Evolutionary conservation across 257 asterid genomes (phyloP).

Genomic region (Verbascum thapsus): DNA sequence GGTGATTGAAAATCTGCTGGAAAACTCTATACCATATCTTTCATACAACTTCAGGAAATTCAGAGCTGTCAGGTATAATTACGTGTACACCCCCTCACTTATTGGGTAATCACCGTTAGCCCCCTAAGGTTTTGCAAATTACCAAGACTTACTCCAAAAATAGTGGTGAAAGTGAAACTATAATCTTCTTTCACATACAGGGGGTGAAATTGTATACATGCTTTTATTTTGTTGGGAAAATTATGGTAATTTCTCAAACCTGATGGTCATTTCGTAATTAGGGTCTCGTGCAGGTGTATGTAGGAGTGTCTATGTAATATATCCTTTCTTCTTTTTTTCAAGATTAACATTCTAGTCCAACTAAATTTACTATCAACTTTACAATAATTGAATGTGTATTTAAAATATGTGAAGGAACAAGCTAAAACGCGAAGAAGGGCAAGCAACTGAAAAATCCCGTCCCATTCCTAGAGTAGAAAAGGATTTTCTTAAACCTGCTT

Average conservation of each 20-base stretch:
- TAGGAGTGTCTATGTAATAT: no score
- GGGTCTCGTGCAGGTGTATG: no score
- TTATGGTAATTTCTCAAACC: no score
- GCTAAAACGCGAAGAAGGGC: conserved; percentile 51
- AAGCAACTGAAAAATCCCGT: conserved; percentile 47
- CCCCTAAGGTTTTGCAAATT: no score
- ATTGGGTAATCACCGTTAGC: no score
- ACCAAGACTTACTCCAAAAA: no score
- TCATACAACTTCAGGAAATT: conserved; percentile 82
- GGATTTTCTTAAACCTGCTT: conserved; percentile 84
- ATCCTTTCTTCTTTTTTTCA: conserved; percentile 1
- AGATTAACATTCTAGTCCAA: conserved; percentile 12
- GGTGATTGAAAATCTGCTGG: conserved; percentile 90
- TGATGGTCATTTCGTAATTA: no score
- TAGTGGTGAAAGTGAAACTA: no score
- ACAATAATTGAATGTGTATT: conserved; percentile 7
- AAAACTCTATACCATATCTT: conserved; percentile 79
- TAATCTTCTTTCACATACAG: no score
- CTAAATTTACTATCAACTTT: background rate
- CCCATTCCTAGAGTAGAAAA: conserved; percentile 77
- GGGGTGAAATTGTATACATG: no score
- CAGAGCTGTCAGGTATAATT: conserved; percentile 64
- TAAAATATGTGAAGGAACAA: conserved; percentile 61
- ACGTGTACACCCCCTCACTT: no score
- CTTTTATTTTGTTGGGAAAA: no score